Evolutionary conservation across 345 rosid species (phyloP).

Genomic region (Aurinia saxatilis): DNA sequence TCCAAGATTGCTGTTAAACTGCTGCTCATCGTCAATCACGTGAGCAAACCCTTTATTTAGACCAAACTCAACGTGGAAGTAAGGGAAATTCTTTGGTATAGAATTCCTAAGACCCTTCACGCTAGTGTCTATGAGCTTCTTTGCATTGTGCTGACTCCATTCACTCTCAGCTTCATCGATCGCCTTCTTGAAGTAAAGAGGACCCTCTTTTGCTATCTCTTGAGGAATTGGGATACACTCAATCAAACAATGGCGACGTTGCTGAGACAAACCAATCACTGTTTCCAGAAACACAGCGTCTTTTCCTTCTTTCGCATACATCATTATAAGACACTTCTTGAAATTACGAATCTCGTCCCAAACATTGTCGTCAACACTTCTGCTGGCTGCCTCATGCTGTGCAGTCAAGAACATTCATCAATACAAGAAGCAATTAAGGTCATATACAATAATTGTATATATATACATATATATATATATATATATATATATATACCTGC

Average conservation of each 20-base stretch:
- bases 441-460: neutral
- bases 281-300: conserved; percentile 83
- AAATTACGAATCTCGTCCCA: conserved; percentile 92
- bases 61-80: conserved; percentile 93
- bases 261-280: conserved; percentile 73
- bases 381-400: conserved; percentile 78
- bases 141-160: conserved; percentile 97
- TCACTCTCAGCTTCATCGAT: conserved; percentile 97
- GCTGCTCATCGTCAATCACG: conserved; percentile 86
- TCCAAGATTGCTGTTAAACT: conserved; percentile 77
- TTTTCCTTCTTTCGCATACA: conserved; percentile 84
- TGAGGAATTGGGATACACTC: conserved; percentile 79
- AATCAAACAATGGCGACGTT: conserved; percentile 76
- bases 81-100: conserved; percentile 85
- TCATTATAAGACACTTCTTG: conserved; percentile 87
- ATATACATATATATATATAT: neutral
- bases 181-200: conserved; percentile 88
- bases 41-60: conserved; percentile 76
- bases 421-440: neutral
- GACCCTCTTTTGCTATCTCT: conserved; percentile 68
- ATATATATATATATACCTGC: conserved; percentile 44
- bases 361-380: conserved; percentile 62
- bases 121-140: conserved; percentile 86
- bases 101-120: conserved; percentile 76
- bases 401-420: neutral